Evolutionary conservation across 2,329 filamentous ascomycete species (phyloP), one percentile per base, ranked within the genome.

Genomic region (Penicillium hordei): DNA sequence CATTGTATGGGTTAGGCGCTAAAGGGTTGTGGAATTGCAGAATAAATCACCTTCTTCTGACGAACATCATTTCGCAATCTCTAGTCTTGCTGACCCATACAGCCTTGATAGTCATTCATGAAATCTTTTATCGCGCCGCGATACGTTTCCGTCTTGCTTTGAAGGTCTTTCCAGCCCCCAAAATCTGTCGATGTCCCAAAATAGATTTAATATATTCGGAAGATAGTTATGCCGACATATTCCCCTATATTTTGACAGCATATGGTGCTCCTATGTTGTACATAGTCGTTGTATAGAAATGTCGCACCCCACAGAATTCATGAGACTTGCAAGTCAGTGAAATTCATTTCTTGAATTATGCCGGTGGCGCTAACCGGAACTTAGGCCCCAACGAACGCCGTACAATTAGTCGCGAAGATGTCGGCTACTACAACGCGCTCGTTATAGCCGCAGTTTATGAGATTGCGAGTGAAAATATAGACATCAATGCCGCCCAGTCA

Each of bases 321-420:
- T 52, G 50, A 52, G 50, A 45, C 29, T 52, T 45, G 50, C 50
- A 27, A 52, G 50, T 52, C 5, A 52, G 50, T 45, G 7, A 27
- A 5, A 4, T 17, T 1, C 3, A 9, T 44, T 25, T 5, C 1
- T 21, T 40, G 15, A 29, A 5, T n/a, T 33, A 21, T 33, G 8
- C 19, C 10, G 2, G n/a, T 25, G 1, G n/a, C 5, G 3, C 38
- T 64, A 52, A 65, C 53, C 9, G 17, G 7, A 49, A 17, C 12
- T 7, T 49, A 78, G 75, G 74, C 44, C 70, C 72, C 8, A 76
- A 75, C 55, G 78, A 81, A 60, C 71, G 67, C 25, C 73, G 78
- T 8, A 76, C 70, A 36, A 78, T 79, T 44, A 70, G 66, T 21
- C 69, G 78, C 25, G 76, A 80, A 58, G 67, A 72, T 29, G 65